phyloP scores from a whole-genome alignment of 768 basidiomycete genomes.

The Termitomyces sp. region DNA sequence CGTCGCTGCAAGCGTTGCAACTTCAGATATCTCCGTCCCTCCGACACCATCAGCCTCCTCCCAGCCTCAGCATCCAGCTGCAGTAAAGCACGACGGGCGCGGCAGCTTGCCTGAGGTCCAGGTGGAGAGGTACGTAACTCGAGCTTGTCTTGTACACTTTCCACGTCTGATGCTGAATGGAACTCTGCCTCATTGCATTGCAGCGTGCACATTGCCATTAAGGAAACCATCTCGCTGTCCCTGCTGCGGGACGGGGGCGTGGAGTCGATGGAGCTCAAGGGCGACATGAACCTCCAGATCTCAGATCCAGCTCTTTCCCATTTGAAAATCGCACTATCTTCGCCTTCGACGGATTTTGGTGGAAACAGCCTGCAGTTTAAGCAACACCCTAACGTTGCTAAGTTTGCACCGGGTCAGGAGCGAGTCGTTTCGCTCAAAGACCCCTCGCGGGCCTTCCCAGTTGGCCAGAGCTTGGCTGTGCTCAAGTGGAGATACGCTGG shows the following conservation, averaged over 20 bases:
- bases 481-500: constrained; percentile 90
- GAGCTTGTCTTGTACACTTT: background rate
- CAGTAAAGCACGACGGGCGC: constrained; percentile 41
- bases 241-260: constrained; percentile 90
- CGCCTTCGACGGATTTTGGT: constrained; percentile 52
- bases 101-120: constrained; percentile 72
- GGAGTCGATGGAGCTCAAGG: constrained; percentile 86
- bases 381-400: constrained; percentile 92
- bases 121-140: constrained; percentile 72
- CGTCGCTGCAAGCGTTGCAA: constrained; percentile 39
- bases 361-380: constrained; percentile 84
- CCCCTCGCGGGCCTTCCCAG: constrained; percentile 74
- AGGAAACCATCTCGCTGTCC: constrained; percentile 76
- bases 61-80: constrained; percentile 34
- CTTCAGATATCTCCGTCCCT: constrained; percentile 39
- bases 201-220: constrained; percentile 84
- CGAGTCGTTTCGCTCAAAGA: constrained; percentile 82
- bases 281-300: constrained; percentile 90
- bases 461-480: constrained; percentile 81
- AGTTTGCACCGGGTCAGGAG: constrained; percentile 62
- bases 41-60: constrained; percentile 39
- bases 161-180: background rate
- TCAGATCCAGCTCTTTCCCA: constrained; percentile 69
- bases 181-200: background rate
- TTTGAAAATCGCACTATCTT: constrained; percentile 60